Base-by-base conservation (phyloP, 345 rosid genomes). In the Citrus australasica region DNA sequence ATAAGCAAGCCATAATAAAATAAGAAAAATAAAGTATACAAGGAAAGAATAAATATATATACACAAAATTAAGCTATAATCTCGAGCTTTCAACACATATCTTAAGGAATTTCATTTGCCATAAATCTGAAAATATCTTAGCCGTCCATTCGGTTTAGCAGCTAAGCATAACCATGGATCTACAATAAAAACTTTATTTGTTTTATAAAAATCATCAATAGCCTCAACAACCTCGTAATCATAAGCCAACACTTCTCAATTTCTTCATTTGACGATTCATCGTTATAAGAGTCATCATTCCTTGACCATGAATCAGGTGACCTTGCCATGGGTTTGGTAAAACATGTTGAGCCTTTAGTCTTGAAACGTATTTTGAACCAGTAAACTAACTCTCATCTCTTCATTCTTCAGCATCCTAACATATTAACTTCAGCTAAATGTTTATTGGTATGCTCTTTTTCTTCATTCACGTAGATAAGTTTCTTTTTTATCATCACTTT, bases 321-420 rank as follows among this genome's bases (percentile, higher is more conserved):
- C 95, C 97, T 97, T 97, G 92, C 2, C 92, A 93, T 0, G 89
- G 98, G 75, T 91, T 91, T 80, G 89, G 78, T 87, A 93, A 92
- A 59, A 85, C 87, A 69, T 91, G 95, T 59, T 92, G 91, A 37
- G 8, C 8, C 95, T 81, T 96, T 89, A 91, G 78, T 81, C 95
- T 91, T 5, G 89, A 73, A 58, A 89, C 88, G 80, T 91, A 96
- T 75, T 90, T 90, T 1, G 88, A 81, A 35, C 93, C 95, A 69
- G 93, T 84, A 78, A 94, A 86, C 72, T 84, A 74, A 7, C 85
- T 85, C 84, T 92, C 95, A 53, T 84, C 84, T 72, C 97, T 78
- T 89, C 94, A 79, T 91, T 89, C 84, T 97, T 85, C 78, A 93
- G 86, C 86, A 93, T 95, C 85, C 91, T 81, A 95, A 76, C 77